phyloP scores from a whole-genome alignment of 1,284 basidiomycete species.

The Ganoderma lingzhi region DNA sequence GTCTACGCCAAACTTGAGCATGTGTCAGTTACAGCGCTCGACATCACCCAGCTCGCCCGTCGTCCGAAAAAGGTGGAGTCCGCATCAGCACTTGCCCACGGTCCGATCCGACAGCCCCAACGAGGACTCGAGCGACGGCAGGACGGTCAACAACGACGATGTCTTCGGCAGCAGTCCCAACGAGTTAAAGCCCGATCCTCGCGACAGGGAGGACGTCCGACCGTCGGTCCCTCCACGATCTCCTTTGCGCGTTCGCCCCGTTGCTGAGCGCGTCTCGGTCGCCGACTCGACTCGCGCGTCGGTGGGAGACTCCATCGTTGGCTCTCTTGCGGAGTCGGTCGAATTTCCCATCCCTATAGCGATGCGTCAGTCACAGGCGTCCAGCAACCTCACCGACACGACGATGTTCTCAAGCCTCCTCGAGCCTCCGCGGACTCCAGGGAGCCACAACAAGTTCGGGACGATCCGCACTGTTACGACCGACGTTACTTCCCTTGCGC shows the following conservation, averaged over 20 bases:
- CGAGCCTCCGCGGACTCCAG: constrained; percentile 55
- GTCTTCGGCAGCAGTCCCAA: constrained; percentile 27
- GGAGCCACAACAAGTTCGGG: constrained; percentile 63
- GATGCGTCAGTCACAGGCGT: constrained; percentile 45
- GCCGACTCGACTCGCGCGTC: constrained; percentile 49
- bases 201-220: constrained; percentile 46
- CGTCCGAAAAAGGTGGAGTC: constrained; percentile 57
- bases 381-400: constrained; percentile 60
- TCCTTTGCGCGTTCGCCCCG: constrained; percentile 54
- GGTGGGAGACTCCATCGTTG: constrained; percentile 50
- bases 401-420: constrained; percentile 73
- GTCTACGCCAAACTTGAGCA: constrained; percentile 69
- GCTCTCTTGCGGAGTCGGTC: constrained; percentile 38
- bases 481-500: constrained; percentile 69
- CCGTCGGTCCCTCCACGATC: constrained; percentile 60
- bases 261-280: constrained; percentile 45
- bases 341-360: constrained; percentile 31
- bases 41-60: constrained; percentile 40
- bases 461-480: constrained; percentile 84
- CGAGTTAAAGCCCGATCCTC: constrained; percentile 12
- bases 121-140: constrained; percentile 38
- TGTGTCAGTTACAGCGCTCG: constrained; percentile 39
- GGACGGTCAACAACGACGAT: constrained; percentile 36
- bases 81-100: constrained; percentile 60
- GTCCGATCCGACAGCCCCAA: constrained; percentile 61